A percentile compares a stretch with the other conserved stretches of the same genome.
phyloP scores from a whole-genome alignment of 768 basidiomycete genomes.

The Auricularia sp. region DNA sequence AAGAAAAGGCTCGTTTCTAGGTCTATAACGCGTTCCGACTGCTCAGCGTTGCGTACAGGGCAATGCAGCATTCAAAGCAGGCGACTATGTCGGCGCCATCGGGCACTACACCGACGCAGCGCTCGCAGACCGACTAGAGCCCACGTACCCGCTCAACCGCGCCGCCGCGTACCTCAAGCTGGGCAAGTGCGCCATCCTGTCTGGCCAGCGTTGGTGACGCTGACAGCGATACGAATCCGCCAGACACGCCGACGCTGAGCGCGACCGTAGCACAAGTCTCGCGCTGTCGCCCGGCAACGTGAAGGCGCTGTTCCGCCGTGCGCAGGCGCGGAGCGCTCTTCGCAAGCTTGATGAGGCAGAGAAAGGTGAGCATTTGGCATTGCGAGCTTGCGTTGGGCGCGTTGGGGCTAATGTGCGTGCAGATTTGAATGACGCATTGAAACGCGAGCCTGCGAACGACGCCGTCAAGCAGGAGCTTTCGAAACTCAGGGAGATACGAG shows the following conservation, averaged over 20 bases:
- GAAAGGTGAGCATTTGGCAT: conserved; percentile 29
- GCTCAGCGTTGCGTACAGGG: conserved; percentile 41
- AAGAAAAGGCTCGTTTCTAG: no score
- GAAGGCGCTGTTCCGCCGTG: conserved; percentile 73
- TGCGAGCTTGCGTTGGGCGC: not conserved
- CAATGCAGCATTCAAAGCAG: conserved; percentile 75
- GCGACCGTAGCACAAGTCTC: conserved; percentile 67
- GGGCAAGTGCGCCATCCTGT: conserved; percentile 65
- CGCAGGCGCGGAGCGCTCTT: conserved; percentile 55
- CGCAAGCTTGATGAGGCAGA: conserved; percentile 48
- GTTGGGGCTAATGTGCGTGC: conserved; percentile 3
- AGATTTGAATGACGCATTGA: conserved; percentile 56
- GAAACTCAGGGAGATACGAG: conserved; percentile 34
- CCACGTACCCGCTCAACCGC: conserved; percentile 78
- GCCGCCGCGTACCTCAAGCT: conserved; percentile 90
- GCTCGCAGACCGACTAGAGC: conserved; percentile 55
- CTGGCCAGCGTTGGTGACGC: conserved; percentile 1
- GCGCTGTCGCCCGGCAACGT: conserved; percentile 47
- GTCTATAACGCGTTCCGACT: no score
- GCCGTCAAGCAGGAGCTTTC: conserved; percentile 54
- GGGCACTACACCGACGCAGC: conserved; percentile 82
- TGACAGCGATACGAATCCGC: conserved; percentile 10
- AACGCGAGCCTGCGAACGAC: conserved; percentile 59
- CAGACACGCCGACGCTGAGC: conserved; percentile 70
- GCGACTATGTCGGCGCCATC: conserved; percentile 67